Percentiles rank a stretch among this genome's conserved stretches.
Evolutionary conservation across 768 basidiomycete species (phyloP).

Genomic region (Nidularia pulvinata): DNA sequence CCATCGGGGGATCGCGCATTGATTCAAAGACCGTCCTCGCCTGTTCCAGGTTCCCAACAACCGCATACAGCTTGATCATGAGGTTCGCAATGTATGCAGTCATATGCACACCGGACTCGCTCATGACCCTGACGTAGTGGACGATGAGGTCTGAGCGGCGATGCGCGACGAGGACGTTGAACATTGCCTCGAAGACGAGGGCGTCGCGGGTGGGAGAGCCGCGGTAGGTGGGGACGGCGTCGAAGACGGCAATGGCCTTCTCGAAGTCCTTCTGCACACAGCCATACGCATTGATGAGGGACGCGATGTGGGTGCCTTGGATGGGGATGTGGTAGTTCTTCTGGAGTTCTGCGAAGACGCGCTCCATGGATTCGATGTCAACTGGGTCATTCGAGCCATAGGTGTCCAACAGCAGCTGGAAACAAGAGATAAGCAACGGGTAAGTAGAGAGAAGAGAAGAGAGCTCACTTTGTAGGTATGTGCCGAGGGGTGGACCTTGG

Average conservation of each 20-base stretch:
- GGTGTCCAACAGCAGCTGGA: conserved; percentile 82
- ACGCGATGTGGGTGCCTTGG: conserved; percentile 61
- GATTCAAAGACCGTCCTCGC: conserved; percentile 81
- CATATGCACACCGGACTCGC: conserved; percentile 68
- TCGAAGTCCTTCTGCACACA: conserved; percentile 76
- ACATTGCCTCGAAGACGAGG: conserved; percentile 85
- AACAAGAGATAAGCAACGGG: conserved; percentile 4
- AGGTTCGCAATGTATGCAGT: conserved; percentile 96
- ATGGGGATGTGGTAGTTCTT: conserved; percentile 39
- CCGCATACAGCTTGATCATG: conserved; percentile 72
- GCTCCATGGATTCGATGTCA: conserved; percentile 70
- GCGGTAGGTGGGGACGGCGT: conserved; percentile 57
- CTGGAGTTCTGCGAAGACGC: conserved; percentile 61
- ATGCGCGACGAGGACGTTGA: conserved; percentile 83
- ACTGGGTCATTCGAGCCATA: conserved; percentile 88
- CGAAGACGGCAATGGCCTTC: conserved; percentile 75
- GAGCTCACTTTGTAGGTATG: conserved; percentile 90
- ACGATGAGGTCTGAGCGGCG: conserved; percentile 80
- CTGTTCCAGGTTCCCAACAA: conserved; percentile 65
- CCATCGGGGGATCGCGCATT: conserved; percentile 77
- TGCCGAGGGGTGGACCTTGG: conserved; percentile 70
- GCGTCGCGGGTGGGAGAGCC: conserved; percentile 63
- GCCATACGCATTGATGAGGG: conserved; percentile 89
- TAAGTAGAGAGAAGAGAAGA: neutral
- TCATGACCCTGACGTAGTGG: conserved; percentile 63